A percentile compares a stretch with the other conserved stretches of the same genome.
Evolutionary conservation across 2,329 filamentous ascomycete genomes (phyloP).

Genomic region (Nemania sp.): DNA sequence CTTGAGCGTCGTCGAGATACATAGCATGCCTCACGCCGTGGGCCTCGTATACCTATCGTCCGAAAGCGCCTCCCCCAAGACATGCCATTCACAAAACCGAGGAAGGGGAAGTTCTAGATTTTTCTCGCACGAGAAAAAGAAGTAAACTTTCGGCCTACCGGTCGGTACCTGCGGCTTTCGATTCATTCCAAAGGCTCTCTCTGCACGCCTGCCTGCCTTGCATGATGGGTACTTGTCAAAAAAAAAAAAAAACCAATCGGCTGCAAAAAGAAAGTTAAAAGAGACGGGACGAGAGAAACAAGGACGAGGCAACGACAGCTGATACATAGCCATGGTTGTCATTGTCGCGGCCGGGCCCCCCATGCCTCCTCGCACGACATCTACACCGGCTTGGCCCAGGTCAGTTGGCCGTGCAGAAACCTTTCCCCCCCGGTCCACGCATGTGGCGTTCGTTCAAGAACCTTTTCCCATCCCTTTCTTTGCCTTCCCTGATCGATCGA

Average conservation of each 20-base stretch:
- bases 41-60: background rate
- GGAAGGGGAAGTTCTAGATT: too few relatives aligned
- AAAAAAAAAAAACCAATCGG: too few relatives aligned
- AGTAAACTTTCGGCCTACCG: background rate
- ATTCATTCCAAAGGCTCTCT: background rate
- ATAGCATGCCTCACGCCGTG: background rate
- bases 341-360: too few relatives aligned
- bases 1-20: background rate
- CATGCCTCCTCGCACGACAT: too few relatives aligned
- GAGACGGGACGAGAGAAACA: background rate
- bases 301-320: background rate
- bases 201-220: background rate
- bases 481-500: too few relatives aligned
- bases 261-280: background rate
- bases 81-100: too few relatives aligned
- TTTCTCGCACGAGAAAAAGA: background rate
- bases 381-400: too few relatives aligned
- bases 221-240: slow-evolving; percentile 6
- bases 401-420: background rate
- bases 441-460: background rate
- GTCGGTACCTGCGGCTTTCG: background rate
- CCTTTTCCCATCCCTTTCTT: too few relatives aligned
- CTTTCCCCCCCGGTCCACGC: background rate
- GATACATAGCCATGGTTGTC: background rate
- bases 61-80: too few relatives aligned